These are phyloP conservation scores for Aspergillus brasiliensis DNA, from an alignment of 2,329 filamentous ascomycete genomes.

Conservation along the genomic window DNA sequence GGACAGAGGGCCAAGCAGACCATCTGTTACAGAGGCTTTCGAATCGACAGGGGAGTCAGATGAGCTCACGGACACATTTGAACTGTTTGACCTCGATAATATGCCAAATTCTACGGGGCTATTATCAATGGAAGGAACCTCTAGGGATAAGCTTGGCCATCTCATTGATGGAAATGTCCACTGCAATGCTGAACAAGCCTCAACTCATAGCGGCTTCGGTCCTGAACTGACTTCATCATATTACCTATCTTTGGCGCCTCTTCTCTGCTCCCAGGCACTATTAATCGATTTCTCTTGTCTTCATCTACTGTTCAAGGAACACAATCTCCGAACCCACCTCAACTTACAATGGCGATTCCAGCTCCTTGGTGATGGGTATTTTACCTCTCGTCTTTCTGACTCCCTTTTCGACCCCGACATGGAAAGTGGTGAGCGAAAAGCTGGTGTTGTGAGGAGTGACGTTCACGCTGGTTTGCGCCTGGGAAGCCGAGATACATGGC, in stretches of 20 bases:
- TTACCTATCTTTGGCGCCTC: constrained; percentile 70
- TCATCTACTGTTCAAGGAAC: constrained; percentile 72
- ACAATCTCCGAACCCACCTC: constrained; percentile 72
- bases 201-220: constrained; percentile 30
- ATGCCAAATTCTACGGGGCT: constrained; percentile 26
- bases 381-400: constrained; percentile 75
- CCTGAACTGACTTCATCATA: constrained; percentile 57
- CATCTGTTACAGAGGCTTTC: not conserved
- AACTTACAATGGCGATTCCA: constrained; percentile 77
- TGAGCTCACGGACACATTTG: constrained; percentile 28
- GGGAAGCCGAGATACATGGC: constrained; percentile 81
- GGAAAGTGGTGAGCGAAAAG: constrained; percentile 72
- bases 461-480: constrained; percentile 80
- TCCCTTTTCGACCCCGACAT: constrained; percentile 84
- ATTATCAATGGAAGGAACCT: constrained; percentile 23
- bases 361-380: constrained; percentile 80
- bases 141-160: constrained; percentile 33
- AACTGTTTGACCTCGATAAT: constrained; percentile 40
- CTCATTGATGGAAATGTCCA: constrained; percentile 27
- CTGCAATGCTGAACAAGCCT: constrained; percentile 17
- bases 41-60: constrained; percentile 1
- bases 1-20: constrained; percentile 25
- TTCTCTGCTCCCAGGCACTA: constrained; percentile 72
- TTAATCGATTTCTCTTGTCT: constrained; percentile 78
- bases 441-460: constrained; percentile 68